phyloP scores from a whole-genome alignment of 352 stramenopile genomes.

The Phytophthora citricola region DNA sequence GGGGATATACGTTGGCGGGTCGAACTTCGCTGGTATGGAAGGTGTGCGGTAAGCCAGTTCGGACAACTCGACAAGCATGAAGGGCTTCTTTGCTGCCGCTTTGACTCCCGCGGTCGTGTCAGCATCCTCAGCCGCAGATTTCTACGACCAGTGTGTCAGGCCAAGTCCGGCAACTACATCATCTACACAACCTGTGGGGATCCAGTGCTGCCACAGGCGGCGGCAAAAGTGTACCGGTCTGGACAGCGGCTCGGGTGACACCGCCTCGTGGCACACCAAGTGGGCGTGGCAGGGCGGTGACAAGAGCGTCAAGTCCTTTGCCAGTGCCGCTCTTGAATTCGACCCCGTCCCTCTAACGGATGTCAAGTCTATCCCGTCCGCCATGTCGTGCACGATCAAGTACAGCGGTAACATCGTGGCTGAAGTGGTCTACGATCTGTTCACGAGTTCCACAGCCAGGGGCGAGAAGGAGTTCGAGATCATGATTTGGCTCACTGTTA shows the following conservation, averaged over 20 bases:
- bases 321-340: constrained; percentile 51
- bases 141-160: constrained; percentile 47
- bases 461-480: constrained; percentile 54
- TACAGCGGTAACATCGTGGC: constrained; percentile 42
- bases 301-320: constrained; percentile 51
- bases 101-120: constrained; percentile 24
- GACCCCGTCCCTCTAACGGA: constrained; percentile 38
- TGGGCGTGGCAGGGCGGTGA: constrained; percentile 45
- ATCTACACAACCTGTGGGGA: constrained; percentile 60
- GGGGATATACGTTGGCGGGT: too few relatives aligned
- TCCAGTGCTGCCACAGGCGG: constrained; percentile 22
- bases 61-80: constrained; percentile 34
- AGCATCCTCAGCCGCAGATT: constrained; percentile 20
- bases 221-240: constrained; percentile 52
- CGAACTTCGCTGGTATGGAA: too few relatives aligned
- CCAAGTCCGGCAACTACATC: constrained; percentile 45
- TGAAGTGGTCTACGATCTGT: constrained; percentile 50
- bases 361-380: constrained; percentile 50
- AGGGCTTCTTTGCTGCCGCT: constrained; percentile 34
- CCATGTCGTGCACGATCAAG: constrained; percentile 46
- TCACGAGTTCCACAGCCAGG: constrained; percentile 40
- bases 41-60: too few relatives aligned
- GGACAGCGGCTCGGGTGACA: constrained; percentile 36
- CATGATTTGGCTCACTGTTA: constrained; percentile 52
- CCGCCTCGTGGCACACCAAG: constrained; percentile 47